Conservation (phyloP, 225 moss, liverwort and hornwort species). For the Sphagnum tenellum region DNA sequence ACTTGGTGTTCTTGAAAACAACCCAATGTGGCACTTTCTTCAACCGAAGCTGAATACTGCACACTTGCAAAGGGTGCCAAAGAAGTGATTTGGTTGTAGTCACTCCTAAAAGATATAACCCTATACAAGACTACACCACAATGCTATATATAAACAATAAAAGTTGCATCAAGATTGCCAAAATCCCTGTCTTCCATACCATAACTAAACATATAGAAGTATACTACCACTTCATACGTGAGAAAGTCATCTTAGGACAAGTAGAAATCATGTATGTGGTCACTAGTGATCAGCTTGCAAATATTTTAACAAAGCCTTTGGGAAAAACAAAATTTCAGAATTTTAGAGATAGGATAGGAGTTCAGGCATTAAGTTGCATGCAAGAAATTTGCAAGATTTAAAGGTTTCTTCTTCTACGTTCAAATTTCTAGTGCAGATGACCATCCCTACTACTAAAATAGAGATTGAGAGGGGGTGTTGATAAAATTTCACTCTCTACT, state of each 20-base stretch:
- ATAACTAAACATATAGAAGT: slow-evolving; percentile 5
- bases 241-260: neutral
- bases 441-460: too few species aligned
- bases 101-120: neutral
- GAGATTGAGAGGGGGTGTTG: too few species aligned
- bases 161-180: slow-evolving; percentile 1
- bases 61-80: neutral
- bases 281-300: neutral
- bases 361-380: too few species aligned
- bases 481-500: too few species aligned
- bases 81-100: neutral
- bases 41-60: neutral
- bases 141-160: neutral
- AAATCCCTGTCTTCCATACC: slow-evolving; percentile 2
- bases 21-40: neutral
- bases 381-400: too few species aligned
- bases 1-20: slow-evolving; percentile 1
- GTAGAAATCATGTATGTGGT: neutral
- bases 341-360: too few species aligned
- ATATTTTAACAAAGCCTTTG: neutral
- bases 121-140: neutral
- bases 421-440: too few species aligned
- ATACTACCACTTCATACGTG: slow-evolving; percentile 5
- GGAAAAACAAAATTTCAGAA: too few species aligned
- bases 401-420: too few species aligned